Conservation (phyloP, 495 filamentous ascomycete genomes). For the Amphirosellinia nigrospora region DNA sequence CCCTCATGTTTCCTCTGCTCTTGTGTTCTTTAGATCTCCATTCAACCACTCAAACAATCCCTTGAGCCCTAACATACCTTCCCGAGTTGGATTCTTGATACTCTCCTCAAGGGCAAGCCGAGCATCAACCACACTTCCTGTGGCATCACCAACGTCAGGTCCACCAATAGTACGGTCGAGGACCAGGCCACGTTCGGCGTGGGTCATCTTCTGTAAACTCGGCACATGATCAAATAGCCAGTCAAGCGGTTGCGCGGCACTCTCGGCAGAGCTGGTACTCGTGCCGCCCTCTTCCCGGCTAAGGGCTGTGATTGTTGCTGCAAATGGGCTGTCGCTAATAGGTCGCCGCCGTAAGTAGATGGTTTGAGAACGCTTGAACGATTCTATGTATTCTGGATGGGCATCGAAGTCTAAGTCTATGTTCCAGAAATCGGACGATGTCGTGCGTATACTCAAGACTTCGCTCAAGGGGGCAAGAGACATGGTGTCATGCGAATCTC, state of each 20-base stretch:
- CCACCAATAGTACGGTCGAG: constrained; percentile 58
- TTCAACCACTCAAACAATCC: constrained; percentile 82
- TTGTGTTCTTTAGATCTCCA: constrained; percentile 42
- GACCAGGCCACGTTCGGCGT: constrained; percentile 77
- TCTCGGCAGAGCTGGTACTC: constrained; percentile 27
- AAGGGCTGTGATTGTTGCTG: constrained; percentile 73
- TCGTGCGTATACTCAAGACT: constrained; percentile 70
- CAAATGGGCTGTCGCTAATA: constrained; percentile 72
- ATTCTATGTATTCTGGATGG: constrained; percentile 66
- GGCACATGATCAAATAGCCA: constrained; percentile 71
- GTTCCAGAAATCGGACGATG: constrained; percentile 80
- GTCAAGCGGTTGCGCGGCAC: constrained; percentile 59
- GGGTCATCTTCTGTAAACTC: constrained; percentile 68
- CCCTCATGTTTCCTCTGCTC: constrained; percentile 29
- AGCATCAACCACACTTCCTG: constrained; percentile 76
- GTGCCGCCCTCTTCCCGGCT: constrained; percentile 52
- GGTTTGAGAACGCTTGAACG: constrained; percentile 77
- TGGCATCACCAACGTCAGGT: constrained; percentile 53
- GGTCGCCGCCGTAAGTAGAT: constrained; percentile 83
- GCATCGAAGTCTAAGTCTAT: constrained; percentile 77
- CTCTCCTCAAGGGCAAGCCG: constrained; percentile 72
- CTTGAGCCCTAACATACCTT: constrained; percentile 75
- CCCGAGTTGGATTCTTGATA: constrained; percentile 64
- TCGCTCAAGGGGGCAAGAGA: constrained; percentile 79
- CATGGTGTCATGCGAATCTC: constrained; percentile 66